These are phyloP conservation scores for Teratosphaeriaceae sp. DNA, from an alignment of 2,329 filamentous ascomycete genomes.

Conservation along the genomic window DNA sequence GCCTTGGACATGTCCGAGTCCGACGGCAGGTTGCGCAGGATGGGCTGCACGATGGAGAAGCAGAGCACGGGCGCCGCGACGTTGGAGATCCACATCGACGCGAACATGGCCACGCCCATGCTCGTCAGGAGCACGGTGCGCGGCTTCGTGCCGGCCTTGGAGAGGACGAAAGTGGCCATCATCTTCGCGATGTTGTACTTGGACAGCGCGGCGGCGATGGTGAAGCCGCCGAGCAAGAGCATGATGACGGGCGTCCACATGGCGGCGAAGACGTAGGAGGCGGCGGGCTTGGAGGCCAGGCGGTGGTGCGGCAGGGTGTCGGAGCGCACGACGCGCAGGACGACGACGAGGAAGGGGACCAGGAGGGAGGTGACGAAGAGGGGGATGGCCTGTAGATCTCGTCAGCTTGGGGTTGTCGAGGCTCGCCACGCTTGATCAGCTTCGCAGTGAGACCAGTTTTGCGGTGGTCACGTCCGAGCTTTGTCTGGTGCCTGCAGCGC, in stretches of 20 bases:
- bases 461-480: no score
- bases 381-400: conserved; percentile 76
- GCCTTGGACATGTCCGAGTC: conserved; percentile 94
- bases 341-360: conserved; percentile 87
- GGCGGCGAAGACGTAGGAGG: conserved; percentile 77
- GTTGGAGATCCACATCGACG: conserved; percentile 99
- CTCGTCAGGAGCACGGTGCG: conserved; percentile 87
- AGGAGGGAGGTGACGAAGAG: conserved; percentile 93
- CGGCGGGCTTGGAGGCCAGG: conserved; percentile 72
- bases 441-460: neutral
- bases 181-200: conserved; percentile 98
- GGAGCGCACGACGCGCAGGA: conserved; percentile 75
- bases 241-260: conserved; percentile 99
- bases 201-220: conserved; percentile 86
- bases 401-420: no score
- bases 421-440: no score
- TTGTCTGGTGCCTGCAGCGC: no score
- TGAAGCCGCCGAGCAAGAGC: conserved; percentile 93
- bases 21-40: conserved; percentile 83
- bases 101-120: conserved; percentile 97
- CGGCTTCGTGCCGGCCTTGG: conserved; percentile 89
- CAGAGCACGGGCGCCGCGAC: conserved; percentile 95
- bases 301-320: conserved; percentile 64
- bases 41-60: conserved; percentile 96
- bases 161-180: conserved; percentile 91